Base-by-base conservation (phyloP, 1,284 basidiomycete genomes). In the Malassezia pachydermatis region DNA sequence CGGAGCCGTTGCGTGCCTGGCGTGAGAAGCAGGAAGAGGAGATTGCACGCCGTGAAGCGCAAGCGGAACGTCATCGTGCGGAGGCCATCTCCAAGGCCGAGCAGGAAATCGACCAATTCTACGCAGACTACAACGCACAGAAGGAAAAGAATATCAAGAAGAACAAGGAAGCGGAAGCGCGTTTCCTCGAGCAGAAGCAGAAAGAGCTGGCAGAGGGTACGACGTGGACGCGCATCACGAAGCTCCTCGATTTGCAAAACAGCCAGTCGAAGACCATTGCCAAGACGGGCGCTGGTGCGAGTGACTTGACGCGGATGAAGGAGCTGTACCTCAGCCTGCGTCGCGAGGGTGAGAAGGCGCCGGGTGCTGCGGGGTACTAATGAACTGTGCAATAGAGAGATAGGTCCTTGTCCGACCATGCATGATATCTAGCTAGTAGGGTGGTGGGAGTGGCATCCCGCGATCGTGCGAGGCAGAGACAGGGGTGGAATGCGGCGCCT, bases 211-310 rank as follows among this genome's bases (percentile, higher is more conserved):
- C 87, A 0, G 78, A 81, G 53, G 94, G 92, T 28, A 95, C 92
- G 17, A 90, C 90, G 5, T 98, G 94, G 94, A 82, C 88, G 62
- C 83, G 92, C 23, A 90, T 98, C 67, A 84, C 83, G 67, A 83
- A 84, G 40, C 75, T 84, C 45, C 75, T 96, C 51, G 88, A 90
- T 58, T 78, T 98, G 35, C 82, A 95, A 73, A 95, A 96, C 74
- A 94, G 88, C 50, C 88, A 78, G 75, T 87, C 84, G 76, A 99
- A 96, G 78, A 96, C 90, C 0, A 80, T 89, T 63, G 84, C 89
- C 17, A 81, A 88, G 32, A 79, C 83, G 30, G 86, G 86, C 14
- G 76, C 86, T n/a, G 86, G 86, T 17, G 86, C 87, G 34, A 88
- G 84, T 1, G 94, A 98, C 68, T 77, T 96, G 50, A 76, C 80